Conservation (phyloP, 2,329 filamentous ascomycete species). For the Pseudogymnoascus sp. region DNA sequence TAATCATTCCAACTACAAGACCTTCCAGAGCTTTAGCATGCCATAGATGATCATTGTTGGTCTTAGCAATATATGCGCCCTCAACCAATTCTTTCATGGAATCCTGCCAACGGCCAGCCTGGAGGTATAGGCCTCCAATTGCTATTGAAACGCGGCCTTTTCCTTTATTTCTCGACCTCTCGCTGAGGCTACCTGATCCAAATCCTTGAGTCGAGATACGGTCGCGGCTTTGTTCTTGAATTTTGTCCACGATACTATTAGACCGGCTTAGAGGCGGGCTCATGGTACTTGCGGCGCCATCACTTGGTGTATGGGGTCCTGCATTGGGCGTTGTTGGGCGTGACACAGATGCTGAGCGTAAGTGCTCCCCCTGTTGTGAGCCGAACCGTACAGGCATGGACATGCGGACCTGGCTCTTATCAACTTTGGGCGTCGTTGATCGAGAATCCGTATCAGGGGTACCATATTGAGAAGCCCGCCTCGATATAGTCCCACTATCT, state of each 20-base stretch:
- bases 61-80: constrained; percentile 67
- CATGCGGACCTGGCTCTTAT: constrained; percentile 62
- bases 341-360: constrained; percentile 30
- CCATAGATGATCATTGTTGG: constrained; percentile 89
- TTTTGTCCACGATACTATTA: constrained; percentile 10
- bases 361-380: constrained; percentile 31
- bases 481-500: constrained; percentile 33
- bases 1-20: constrained; percentile 70
- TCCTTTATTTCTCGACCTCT: constrained; percentile 71
- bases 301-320: constrained; percentile 32
- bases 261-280: background rate
- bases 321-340: constrained; percentile 22
- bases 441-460: constrained; percentile 37
- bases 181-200: constrained; percentile 60
- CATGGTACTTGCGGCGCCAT: constrained; percentile 7
- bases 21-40: constrained; percentile 91
- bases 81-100: constrained; percentile 78
- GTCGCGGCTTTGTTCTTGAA: constrained; percentile 32
- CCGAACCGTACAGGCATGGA: constrained; percentile 62
- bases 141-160: constrained; percentile 73
- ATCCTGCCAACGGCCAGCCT: constrained; percentile 83
- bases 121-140: constrained; percentile 77
- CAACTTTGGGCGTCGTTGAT: constrained; percentile 43
- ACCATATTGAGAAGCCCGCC: constrained; percentile 50
- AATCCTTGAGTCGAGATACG: constrained; percentile 64